Evolutionary conservation across 805 yeast genomes (phyloP).

Genomic region (Saturnispora kantuleensis): DNA sequence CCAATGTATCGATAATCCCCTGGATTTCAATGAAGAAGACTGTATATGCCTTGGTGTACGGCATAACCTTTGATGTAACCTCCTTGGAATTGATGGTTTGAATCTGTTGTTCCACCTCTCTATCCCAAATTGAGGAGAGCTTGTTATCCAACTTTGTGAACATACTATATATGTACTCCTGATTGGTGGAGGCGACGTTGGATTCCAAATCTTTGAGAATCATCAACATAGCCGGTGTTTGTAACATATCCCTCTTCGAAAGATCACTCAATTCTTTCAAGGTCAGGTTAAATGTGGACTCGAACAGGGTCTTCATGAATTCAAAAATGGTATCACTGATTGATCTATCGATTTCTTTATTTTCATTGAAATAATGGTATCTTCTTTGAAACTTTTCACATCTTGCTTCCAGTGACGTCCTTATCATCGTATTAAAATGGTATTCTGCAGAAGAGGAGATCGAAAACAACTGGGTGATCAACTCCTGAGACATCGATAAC

Average conservation of each 20-base stretch:
- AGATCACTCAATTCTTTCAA: constrained; percentile 27
- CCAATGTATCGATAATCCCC: constrained; percentile 15
- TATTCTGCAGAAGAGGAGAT: constrained; percentile 30
- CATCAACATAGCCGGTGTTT: constrained; percentile 33
- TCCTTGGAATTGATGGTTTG: constrained; percentile 27
- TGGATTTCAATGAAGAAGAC: constrained; percentile 35
- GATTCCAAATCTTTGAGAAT: constrained; percentile 33
- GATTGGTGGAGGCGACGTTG: constrained; percentile 40
- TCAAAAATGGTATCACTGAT: constrained; percentile 21
- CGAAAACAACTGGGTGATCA: constrained; percentile 35
- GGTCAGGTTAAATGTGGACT: constrained; percentile 19
- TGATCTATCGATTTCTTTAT: constrained; percentile 25
- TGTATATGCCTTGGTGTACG: constrained; percentile 39
- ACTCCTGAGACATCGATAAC: constrained; percentile 35
- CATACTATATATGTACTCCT: constrained; percentile 49
- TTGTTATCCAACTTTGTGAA: constrained; percentile 44
- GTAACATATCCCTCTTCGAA: constrained; percentile 30
- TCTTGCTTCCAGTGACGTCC: constrained; percentile 20
- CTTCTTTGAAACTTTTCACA: constrained; percentile 12
- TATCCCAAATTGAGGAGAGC: constrained; percentile 46
- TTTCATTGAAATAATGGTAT: constrained; percentile 10
- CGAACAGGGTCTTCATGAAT: constrained; percentile 26
- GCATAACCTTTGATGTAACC: constrained; percentile 27
- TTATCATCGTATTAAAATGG: constrained; percentile 34
- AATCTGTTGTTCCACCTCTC: constrained; percentile 46